Conservation (phyloP, 2,329 filamentous ascomycete genomes). For the Stachybotrys chartarum region DNA sequence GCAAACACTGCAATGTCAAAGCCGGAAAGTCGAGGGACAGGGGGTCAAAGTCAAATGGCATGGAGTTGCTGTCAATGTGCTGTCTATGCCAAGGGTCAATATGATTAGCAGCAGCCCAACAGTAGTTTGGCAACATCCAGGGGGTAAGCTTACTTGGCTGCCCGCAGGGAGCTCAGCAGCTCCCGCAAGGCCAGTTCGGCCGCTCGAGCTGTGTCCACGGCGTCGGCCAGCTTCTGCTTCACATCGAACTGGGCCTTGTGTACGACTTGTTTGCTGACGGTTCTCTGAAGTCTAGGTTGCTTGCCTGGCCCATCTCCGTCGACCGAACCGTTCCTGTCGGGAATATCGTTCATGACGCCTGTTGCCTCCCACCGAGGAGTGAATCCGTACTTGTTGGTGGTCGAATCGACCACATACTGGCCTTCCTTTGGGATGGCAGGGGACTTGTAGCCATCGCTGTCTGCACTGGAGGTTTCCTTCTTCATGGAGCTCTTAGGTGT, state of each 20-base stretch:
- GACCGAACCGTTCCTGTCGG: slow-evolving; percentile 28
- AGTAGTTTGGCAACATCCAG: neutral
- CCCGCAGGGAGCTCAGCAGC: slow-evolving; percentile 71
- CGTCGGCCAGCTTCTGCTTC: slow-evolving; percentile 58
- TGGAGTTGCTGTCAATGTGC: slow-evolving; percentile 46
- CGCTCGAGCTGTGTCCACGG: slow-evolving; percentile 71
- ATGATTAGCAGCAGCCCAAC: slow-evolving; percentile 6
- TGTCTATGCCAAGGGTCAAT: slow-evolving; percentile 29
- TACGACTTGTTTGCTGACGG: slow-evolving; percentile 41
- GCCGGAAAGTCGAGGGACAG: slow-evolving; percentile 79
- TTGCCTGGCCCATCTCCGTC: slow-evolving; percentile 24
- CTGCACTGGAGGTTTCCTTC: slow-evolving; percentile 31
- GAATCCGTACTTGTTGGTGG: slow-evolving; percentile 46
- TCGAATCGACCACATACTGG: slow-evolving; percentile 35
- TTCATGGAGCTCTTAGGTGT: slow-evolving; percentile 37
- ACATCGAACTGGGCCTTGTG: slow-evolving; percentile 58
- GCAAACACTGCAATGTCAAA: slow-evolving; percentile 73
- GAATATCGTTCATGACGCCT: slow-evolving; percentile 70
- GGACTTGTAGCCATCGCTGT: slow-evolving; percentile 27
- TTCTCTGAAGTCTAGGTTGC: slow-evolving; percentile 29
- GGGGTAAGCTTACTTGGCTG: slow-evolving; percentile 63
- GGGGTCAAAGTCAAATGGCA: slow-evolving; percentile 75
- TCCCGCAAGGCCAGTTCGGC: slow-evolving; percentile 81
- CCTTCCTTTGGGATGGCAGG: slow-evolving; percentile 34
- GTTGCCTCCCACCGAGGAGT: slow-evolving; percentile 68